Percentiles rank a stretch among this genome's conserved stretches.
phyloP scores from a whole-genome alignment of 768 basidiomycete species.

The Suillus brevipes region DNA sequence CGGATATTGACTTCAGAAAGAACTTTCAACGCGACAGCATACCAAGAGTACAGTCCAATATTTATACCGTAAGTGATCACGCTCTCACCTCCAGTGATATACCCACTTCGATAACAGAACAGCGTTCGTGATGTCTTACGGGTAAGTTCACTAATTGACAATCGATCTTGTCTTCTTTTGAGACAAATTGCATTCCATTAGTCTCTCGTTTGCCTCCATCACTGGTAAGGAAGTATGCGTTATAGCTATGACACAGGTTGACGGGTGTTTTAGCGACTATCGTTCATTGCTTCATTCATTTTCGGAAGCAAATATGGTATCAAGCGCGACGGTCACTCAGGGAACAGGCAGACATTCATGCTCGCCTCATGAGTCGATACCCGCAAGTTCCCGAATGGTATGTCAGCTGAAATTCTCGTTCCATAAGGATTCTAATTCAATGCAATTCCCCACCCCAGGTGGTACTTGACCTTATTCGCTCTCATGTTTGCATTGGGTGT shows the following conservation, averaged over 20 bases:
- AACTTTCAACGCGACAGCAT: slow-evolving; percentile 55
- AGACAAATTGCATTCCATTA: slow-evolving; percentile 49
- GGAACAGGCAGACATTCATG: slow-evolving; percentile 85
- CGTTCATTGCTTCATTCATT: slow-evolving; percentile 52
- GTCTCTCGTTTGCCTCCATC: slow-evolving; percentile 79
- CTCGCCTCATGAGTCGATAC: slow-evolving; percentile 77
- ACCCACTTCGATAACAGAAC: slow-evolving; percentile 16
- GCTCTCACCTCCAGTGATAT: slow-evolving; percentile 12
- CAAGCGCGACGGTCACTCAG: slow-evolving; percentile 67
- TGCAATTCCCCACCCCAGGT: slow-evolving; percentile 45
- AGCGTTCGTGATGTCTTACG: slow-evolving; percentile 32
- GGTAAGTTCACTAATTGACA: slow-evolving; percentile 16
- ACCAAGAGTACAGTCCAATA: slow-evolving; percentile 57
- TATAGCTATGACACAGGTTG: neutral
- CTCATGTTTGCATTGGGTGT: slow-evolving; percentile 73
- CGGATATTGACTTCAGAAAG: slow-evolving; percentile 52
- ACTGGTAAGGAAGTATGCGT: slow-evolving; percentile 48
- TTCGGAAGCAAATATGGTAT: slow-evolving; percentile 75
- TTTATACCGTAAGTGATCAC: slow-evolving; percentile 46
- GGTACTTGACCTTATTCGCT: slow-evolving; percentile 71
- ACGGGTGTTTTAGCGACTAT: slow-evolving; percentile 23
- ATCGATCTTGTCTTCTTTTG: too few species aligned
- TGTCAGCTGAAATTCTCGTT: neutral
- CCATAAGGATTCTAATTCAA: neutral
- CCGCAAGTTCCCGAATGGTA: slow-evolving; percentile 35